Evolutionary conservation across 306 rosid genomes (phyloP), one percentile per base, ranked within the genome.

Genomic region (Elaeagnus macrophylla): DNA sequence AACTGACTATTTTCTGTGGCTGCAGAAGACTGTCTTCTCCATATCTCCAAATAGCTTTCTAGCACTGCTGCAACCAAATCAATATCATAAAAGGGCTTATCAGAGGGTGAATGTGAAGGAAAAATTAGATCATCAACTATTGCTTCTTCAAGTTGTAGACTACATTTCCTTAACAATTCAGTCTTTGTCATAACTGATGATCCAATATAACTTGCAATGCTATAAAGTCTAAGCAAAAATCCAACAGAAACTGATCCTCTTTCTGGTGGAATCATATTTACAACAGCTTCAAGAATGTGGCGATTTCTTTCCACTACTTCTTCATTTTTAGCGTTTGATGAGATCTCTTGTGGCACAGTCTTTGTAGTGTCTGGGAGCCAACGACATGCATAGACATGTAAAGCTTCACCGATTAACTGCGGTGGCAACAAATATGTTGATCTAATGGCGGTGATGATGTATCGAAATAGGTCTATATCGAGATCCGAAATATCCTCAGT

Each of bases 401-500:
- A 75, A 17, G 99, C 89, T 75, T 91, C 99, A 9, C 99, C 99
- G 60, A 82, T 87, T 51, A 91, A 89, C 64, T 73, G 96, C 13
- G 94, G 87, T 17, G 89, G 85, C 35, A 91, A 72, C 67, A 84
- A 67, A 63, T 76, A 62, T 1, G 91, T 79, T 47, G 99, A 75
- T 62, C 89, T 67, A 56, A 91, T 70, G 14, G 89, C 86, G 62
- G 78, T 75, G 55, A 91, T 65, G 59, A 91, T 72, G 53, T 89
- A 87, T 18, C 95, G 75, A 56, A 91, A 87, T 51, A 80, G 75
- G 76, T 91, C 96, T 51, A 87, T 74, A 67, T 85, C 80, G 13
- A 91, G 94, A 65, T 84, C 91, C 12, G 96, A 68, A 8, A 91
- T 63, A 61, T 91, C 99, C 73, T 91, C 96, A 0, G 96, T 91